These are phyloP conservation scores for Skeletonema grethae DNA, from an alignment of 108 stramenopile species.

Conservation along the genomic window DNA sequence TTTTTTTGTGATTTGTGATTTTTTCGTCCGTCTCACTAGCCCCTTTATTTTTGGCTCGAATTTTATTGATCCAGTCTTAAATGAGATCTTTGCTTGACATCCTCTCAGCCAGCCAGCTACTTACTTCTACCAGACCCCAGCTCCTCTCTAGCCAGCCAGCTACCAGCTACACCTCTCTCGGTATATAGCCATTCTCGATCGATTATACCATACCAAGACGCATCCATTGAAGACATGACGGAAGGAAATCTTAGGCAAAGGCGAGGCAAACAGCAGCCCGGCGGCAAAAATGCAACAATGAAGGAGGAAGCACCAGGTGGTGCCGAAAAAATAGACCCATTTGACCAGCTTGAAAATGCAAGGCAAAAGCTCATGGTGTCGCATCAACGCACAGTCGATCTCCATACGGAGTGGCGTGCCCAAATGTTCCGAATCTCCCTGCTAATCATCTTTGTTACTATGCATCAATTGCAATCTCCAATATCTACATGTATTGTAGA, in stretches of 20 bases:
- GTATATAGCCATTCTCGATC: no score
- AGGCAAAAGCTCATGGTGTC: constrained; percentile 33
- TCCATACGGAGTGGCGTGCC: constrained; percentile 54
- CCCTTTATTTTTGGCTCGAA: no score
- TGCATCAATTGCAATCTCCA: constrained; percentile 55
- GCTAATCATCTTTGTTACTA: constrained; percentile 45
- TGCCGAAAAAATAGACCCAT: constrained; percentile 5
- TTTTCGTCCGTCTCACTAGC: no score
- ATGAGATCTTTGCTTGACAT: no score
- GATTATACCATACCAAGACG: no score
- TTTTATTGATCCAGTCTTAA: no score
- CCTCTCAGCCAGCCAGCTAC: no score
- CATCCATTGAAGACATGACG: not conserved
- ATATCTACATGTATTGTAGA: constrained; percentile 49
- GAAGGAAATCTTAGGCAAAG: constrained; percentile 29
- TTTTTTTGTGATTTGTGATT: no score
- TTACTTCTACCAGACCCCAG: no score
- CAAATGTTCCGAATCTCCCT: constrained; percentile 55
- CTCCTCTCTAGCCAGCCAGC: no score
- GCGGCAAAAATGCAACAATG: not conserved
- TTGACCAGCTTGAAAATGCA: constrained; percentile 38
- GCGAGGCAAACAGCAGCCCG: constrained; percentile 34
- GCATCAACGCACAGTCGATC: constrained; percentile 45
- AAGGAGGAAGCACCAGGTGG: not conserved
- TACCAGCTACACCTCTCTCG: no score